phyloP scores from a whole-genome alignment of 1,284 basidiomycete species.

The Leccinum proliferum region DNA sequence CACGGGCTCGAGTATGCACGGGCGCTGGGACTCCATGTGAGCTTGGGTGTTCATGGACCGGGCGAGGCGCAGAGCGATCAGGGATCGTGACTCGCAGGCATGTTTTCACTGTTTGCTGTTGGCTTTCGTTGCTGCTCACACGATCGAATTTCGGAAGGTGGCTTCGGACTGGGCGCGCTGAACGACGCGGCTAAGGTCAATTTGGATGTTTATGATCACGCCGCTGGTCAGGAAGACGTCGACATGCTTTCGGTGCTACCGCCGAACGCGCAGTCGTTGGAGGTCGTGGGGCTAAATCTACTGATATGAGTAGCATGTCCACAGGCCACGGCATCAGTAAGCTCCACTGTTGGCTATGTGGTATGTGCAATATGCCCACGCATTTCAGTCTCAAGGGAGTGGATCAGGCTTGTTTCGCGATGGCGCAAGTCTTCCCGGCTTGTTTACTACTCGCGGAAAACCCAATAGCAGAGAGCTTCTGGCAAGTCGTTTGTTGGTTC shows the following conservation, averaged over 20 bases:
- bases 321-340: constrained; percentile 15
- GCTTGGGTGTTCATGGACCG: constrained; percentile 32
- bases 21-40: constrained; percentile 60
- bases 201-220: constrained; percentile 73
- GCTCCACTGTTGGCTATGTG: not conserved
- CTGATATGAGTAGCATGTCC: not conserved
- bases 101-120: constrained; percentile 13
- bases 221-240: constrained; percentile 36
- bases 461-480: constrained; percentile 67
- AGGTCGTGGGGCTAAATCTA: constrained; percentile 12
- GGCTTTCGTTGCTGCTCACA: constrained; percentile 1
- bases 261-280: constrained; percentile 40
- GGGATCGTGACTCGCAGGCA: constrained; percentile 54
- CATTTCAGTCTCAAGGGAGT: constrained; percentile 32
- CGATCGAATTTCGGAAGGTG: constrained; percentile 39
- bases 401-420: constrained; percentile 56
- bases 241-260: constrained; percentile 61
- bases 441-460: constrained; percentile 74
- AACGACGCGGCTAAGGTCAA: constrained; percentile 91
- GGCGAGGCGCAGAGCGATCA: constrained; percentile 15
- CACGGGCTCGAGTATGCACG: constrained; percentile 79
- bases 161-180: constrained; percentile 78
- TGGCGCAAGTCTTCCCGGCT: constrained; percentile 55
- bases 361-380: constrained; percentile 19
- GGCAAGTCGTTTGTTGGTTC: constrained; percentile 35